phyloP scores from a whole-genome alignment of 1,284 basidiomycete species.

The Athelia psychrophila region DNA sequence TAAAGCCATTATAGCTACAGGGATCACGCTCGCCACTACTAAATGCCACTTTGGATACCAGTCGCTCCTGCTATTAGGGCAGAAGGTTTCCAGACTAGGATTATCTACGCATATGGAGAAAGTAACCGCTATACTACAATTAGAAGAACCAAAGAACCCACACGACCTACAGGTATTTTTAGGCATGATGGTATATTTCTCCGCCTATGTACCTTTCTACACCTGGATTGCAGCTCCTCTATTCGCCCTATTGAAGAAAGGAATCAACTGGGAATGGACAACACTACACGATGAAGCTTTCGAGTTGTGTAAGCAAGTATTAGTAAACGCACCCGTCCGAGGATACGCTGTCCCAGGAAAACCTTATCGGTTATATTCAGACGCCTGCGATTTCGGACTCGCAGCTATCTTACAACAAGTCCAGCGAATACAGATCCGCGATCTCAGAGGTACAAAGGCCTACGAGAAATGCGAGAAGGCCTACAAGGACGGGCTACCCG shows the following conservation, averaged over 20 bases:
- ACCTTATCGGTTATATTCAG: not conserved
- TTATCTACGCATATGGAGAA: not conserved
- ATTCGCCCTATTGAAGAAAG: not conserved
- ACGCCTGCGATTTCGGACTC: constrained; percentile 11
- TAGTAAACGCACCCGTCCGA: not conserved
- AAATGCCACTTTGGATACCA: constrained; percentile 33
- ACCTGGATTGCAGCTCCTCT: not conserved
- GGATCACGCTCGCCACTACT: constrained; percentile 29
- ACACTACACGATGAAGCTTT: not conserved
- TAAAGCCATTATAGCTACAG: constrained; percentile 19
- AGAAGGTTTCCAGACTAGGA: constrained; percentile 24
- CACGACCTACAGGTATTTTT: not conserved
- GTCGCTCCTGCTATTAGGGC: constrained; percentile 31
- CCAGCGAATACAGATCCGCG: not conserved
- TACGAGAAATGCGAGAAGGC: constrained; percentile 7
- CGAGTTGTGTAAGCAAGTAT: not conserved
- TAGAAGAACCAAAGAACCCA: not conserved
- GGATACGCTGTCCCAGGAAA: not conserved
- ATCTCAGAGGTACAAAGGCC: constrained; percentile 9
- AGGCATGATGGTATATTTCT: not conserved
- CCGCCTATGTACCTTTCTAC: not conserved
- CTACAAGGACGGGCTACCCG: constrained; percentile 5
- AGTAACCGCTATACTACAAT: not conserved
- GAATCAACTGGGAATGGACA: not conserved
- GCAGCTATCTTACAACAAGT: constrained; percentile 12